These are phyloP conservation scores for Cordyceps cicadae DNA, from an alignment of 2,329 filamentous ascomycete genomes.

Conservation along the genomic window DNA sequence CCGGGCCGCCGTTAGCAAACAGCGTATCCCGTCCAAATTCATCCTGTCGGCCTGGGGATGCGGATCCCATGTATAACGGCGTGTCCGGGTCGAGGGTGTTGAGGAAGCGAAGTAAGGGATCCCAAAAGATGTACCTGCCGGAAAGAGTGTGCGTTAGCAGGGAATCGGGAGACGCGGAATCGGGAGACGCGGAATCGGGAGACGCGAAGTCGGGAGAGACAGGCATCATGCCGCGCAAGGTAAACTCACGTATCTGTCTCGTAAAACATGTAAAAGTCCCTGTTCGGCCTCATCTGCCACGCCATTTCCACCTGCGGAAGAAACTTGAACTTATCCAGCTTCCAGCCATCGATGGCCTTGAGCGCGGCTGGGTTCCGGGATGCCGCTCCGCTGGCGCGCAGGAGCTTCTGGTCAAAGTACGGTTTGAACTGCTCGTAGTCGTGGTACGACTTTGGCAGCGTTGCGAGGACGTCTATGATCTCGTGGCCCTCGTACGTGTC, in stretches of 20 bases:
- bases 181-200: too few species aligned
- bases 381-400: conserved; percentile 26
- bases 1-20: conserved; percentile 15
- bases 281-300: conserved; percentile 36
- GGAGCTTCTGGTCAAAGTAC: conserved; percentile 33
- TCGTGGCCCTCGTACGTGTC: conserved; percentile 34
- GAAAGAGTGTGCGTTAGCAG: not conserved
- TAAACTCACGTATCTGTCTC: conserved; percentile 44
- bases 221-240: too few species aligned
- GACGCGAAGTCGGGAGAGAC: not conserved
- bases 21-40: not conserved
- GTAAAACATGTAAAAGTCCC: conserved; percentile 48
- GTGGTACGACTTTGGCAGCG: conserved; percentile 34
- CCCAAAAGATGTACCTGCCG: conserved; percentile 14
- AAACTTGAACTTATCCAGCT: conserved; percentile 50
- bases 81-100: conserved; percentile 10
- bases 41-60: conserved; percentile 2
- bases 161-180: not conserved
- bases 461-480: conserved; percentile 37
- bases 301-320: conserved; percentile 45
- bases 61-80: conserved; percentile 5
- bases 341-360: conserved; percentile 37
- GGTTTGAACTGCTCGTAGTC: conserved; percentile 25
- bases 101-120: conserved; percentile 14
- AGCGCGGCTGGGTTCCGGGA: conserved; percentile 22